Percentiles rank a stretch among this genome's conserved stretches.
These are phyloP conservation scores for Coemansia sp. DNA, from an alignment of 192 early-diverging fungal species.

Conservation along the genomic window DNA sequence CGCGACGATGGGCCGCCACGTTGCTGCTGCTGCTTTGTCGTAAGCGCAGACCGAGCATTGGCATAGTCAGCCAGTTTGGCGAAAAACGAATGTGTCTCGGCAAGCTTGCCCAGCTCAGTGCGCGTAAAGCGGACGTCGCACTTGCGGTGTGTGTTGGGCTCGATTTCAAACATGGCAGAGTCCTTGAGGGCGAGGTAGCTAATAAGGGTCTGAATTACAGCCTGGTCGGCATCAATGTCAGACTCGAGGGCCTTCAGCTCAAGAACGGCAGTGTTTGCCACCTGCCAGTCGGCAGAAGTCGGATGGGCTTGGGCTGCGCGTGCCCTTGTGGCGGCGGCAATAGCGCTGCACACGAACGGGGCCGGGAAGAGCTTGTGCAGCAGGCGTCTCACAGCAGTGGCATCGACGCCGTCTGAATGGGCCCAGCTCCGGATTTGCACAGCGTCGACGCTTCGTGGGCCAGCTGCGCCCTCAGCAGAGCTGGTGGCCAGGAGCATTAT, in stretches of 20 bases:
- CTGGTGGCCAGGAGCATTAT: slow-evolving; percentile 58
- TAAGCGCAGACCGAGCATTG: not conserved
- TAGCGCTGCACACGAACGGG: slow-evolving; percentile 1
- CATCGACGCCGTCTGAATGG: not conserved
- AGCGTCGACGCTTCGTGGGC: not conserved
- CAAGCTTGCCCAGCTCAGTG: slow-evolving; percentile 34
- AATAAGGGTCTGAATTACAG: slow-evolving; percentile 42
- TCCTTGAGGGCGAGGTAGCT: slow-evolving; percentile 42
- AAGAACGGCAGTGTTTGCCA: slow-evolving; percentile 25
- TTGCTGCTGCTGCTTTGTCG: slow-evolving; percentile 2
- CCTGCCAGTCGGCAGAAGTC: slow-evolving; percentile 2
- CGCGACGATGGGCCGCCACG: not conserved
- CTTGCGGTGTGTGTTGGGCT: slow-evolving; percentile 43
- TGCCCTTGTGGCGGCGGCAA: not conserved
- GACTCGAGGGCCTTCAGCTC: slow-evolving; percentile 21
- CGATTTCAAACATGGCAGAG: slow-evolving; percentile 20
- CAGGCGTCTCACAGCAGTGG: slow-evolving; percentile 3
- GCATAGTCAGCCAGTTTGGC: slow-evolving; percentile 20
- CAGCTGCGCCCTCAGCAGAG: not conserved
- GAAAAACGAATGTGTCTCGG: slow-evolving; percentile 30
- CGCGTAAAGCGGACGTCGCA: slow-evolving; percentile 37
- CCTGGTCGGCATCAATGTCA: slow-evolving; percentile 35
- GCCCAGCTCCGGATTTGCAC: slow-evolving; percentile 14
- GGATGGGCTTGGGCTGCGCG: not conserved
- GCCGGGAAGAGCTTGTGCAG: slow-evolving; percentile 4